Base-by-base conservation (phyloP, 2,329 filamentous ascomycete genomes). In the Talaromyces sp. region DNA sequence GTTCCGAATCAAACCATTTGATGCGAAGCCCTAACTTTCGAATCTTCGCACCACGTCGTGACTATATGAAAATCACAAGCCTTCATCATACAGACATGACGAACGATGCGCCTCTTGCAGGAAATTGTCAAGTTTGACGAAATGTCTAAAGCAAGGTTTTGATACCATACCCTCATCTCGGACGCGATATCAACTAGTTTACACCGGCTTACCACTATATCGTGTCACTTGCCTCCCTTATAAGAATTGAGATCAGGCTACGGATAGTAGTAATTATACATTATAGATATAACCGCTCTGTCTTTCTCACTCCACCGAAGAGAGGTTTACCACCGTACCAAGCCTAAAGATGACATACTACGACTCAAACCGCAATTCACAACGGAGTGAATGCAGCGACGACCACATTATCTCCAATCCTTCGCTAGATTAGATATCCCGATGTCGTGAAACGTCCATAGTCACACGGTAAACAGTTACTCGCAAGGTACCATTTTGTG, bases 261-360 rank as follows among this genome's bases (percentile, higher is more conserved):
- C 35, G 11, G 31, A 54, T 54, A 11, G 37, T 5, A 54, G n/a
- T 37, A 35, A 54, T 54, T 54, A 54, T 54, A 54, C 50, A 54
- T 54, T 54, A 54, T 23, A 35, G 28, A 35, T 54, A 16, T 31
- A 37, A n/a, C 8, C n/a, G 11, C 9, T 37, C 5, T n/a, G 18
- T 35, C 50, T 37, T 12, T 16, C 48, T 21, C 11, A n/a, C 48
- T 33, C n/a, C n/a, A n/a, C 28, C 28, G 28, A 31, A 50, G 14
- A 31, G 7, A 31, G 7, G 8, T 23, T 54, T 14, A 16, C 7
- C 50, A 18, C 31, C 9, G 21, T 5, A 21, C 6, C 11, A 28
- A 35, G 50, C 31, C 11, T 5, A 35, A 21, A 35, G n/a, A 14
- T 54, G 18, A 37, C 9, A 18, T n/a, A 18, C 5, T 12, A 33